Evolutionary conservation across 257 asterid species (phyloP), one percentile per base, ranked within the genome.

Genomic region (Nicotiana benthamiana): DNA sequence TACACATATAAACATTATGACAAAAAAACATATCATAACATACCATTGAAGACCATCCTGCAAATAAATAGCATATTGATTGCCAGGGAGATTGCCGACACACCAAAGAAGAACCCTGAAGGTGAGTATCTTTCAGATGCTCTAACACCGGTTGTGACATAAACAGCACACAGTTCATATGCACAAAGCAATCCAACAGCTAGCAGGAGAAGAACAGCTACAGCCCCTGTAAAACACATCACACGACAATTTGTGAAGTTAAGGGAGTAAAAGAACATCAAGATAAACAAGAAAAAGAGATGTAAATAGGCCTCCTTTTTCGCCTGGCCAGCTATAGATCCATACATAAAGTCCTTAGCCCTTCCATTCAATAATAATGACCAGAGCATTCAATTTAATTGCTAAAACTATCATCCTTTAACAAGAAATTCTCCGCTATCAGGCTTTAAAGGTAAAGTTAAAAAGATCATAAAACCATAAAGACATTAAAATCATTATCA

Each of bases 101-200:
- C 98, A 59, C 99, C 99, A 88, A 96, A 96, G 95, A 96, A 96
- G 86, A 94, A 96, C 56, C 99, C 99, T 53, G 99, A 94, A 85
- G 99, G 92, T 60, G 99, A 96, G 90, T 96, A 96, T 75, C 91
- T 94, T 84, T 96, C 97, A 2, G 99, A 96, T 77, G 99, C 98
- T 89, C 92, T 94, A 53, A 90, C 90, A 67, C 99, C 97, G 12
- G 94, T 94, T 27, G 98, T 92, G 81, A 96, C 98, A 81, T 96
- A 96, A 62, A 96, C 99, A 28, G 98, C 99, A 85, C 98, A 96
- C 77, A 96, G 98, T 87, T 96, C 98, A 81, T 96, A 96, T 66
- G 97, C 93, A 84, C 99, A 96, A 85, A 96, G 97, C 89, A 96
- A 89, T 70, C 98, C 99, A 84, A 96, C 98, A 80, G 98, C 98